Evolutionary conservation across 2,329 filamentous ascomycete species (phyloP), one percentile per base, ranked within the genome.

Genomic region (Elsinoe perseae): DNA sequence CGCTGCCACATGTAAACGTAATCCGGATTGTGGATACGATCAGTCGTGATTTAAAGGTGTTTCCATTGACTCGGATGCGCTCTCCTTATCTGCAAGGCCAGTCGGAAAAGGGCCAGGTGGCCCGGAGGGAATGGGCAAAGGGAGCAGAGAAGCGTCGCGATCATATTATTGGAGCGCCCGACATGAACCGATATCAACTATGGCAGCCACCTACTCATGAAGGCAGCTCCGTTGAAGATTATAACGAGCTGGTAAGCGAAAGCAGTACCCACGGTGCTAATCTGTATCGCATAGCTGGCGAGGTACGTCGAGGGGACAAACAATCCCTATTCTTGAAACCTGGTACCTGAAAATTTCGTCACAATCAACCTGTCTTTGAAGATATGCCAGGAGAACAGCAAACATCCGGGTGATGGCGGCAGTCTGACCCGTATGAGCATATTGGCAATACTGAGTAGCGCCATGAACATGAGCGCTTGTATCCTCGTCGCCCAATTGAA

Each of bases 161-260:
- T 82, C 70, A 89, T 86, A 25, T 81, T 81, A 65, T 95, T 95
- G 74, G 87, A 93, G 0, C 87, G 80, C 0, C 90, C 90, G n/a
- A 90, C 73, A 36, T 77, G 77, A 67, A 95, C 90, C 1, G 87
- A 83, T 61, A 85, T 79, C 67, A 84, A 85, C 0, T 89, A 89
- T 0, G 89, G 87, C 2, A 90, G 72, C 62, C 80, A 81, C 34
- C 90, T 82, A 2, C 90, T 89, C n/a, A 92, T 72, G 59, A 89
- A 83, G 1, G 84, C 87, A 3, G 82, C 87, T 1, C 81, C 86
- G 66, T 93, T 95, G 64, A 95, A 76, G 59, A 95, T 83, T 6
- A 87, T 83, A 18, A 93, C 72, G 55, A 92, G 77, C 65, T 88
- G 81, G 66, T 87, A 91, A 4, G 86, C 80, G 62, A 92, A 85